Percentiles rank a stretch among this genome's conserved stretches.
phyloP scores from a whole-genome alignment of 345 rosid genomes.

The Murraya paniculata region DNA sequence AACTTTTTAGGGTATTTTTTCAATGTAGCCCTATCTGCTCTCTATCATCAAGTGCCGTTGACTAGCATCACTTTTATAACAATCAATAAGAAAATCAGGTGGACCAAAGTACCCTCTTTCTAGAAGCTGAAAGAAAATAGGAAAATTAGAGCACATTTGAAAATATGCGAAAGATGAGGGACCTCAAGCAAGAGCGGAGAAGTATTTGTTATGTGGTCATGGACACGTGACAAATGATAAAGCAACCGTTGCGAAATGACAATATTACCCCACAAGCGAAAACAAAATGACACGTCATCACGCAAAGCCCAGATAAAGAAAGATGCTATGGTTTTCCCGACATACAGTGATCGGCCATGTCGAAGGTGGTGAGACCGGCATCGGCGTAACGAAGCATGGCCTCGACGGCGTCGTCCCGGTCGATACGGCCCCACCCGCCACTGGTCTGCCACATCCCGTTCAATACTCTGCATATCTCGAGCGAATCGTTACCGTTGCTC shows the following conservation, averaged over 20 bases:
- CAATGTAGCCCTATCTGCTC: neutral
- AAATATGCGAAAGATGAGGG: neutral
- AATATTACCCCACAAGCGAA: neutral
- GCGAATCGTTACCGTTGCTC: slow-evolving; percentile 76
- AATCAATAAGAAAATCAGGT: neutral
- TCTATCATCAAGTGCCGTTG: neutral
- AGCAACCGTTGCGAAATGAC: neutral
- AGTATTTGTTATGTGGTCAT: neutral
- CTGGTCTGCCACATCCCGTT: slow-evolving; percentile 97
- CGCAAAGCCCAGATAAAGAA: neutral
- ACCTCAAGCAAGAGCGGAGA: neutral
- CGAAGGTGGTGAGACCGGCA: slow-evolving; percentile 89
- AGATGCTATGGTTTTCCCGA: slow-evolving; percentile 10
- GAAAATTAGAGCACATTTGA: neutral
- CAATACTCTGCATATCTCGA: slow-evolving; percentile 76
- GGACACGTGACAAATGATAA: neutral
- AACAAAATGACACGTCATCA: slow-evolving; percentile 15
- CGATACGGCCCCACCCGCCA: slow-evolving; percentile 89
- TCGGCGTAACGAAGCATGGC: slow-evolving; percentile 80
- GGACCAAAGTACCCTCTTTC: neutral
- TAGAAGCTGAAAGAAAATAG: neutral
- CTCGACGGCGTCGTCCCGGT: slow-evolving; percentile 73
- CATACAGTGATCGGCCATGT: slow-evolving; percentile 94
- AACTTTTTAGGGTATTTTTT: neutral
- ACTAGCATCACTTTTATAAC: neutral